These are phyloP conservation scores for Panicum virgatum DNA, from an alignment of 202 grass and related monocot species.

Conservation along the genomic window DNA sequence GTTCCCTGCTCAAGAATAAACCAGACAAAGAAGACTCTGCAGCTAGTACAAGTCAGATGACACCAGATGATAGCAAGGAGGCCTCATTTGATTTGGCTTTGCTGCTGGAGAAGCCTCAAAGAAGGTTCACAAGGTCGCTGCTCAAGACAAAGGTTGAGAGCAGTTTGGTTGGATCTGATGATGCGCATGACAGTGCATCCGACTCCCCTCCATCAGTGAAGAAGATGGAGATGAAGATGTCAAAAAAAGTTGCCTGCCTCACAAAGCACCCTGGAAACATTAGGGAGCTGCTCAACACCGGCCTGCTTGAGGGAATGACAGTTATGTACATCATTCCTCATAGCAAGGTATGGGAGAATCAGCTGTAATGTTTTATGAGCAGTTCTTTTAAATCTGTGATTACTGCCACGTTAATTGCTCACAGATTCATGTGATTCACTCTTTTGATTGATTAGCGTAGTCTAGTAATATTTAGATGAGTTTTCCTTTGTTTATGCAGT, in stretches of 20 bases:
- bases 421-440: neutral
- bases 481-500: neutral
- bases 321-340: constrained; percentile 69
- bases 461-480: neutral
- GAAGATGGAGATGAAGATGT: constrained; percentile 93
- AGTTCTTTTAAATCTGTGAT: constrained; percentile 1
- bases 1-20: constrained; percentile 69
- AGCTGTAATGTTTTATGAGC: constrained; percentile 4
- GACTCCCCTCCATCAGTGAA: constrained; percentile 52
- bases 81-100: constrained; percentile 2
- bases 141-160: constrained; percentile 55
- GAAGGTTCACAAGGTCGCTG: constrained; percentile 88
- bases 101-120: constrained; percentile 33
- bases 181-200: constrained; percentile 25
- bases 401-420: neutral
- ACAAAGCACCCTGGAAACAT: constrained; percentile 74
- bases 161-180: constrained; percentile 32
- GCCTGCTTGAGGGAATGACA: constrained; percentile 76
- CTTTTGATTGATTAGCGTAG: neutral
- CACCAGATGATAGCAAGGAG: constrained; percentile 27
- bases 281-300: constrained; percentile 80
- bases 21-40: constrained; percentile 31
- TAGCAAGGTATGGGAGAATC: constrained; percentile 66
- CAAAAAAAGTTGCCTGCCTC: constrained; percentile 82
- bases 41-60: constrained; percentile 15